Evolutionary conservation across 306 rosid species (phyloP), one percentile per base, ranked within the genome.

Genomic region (Castanopsis chinensis): DNA sequence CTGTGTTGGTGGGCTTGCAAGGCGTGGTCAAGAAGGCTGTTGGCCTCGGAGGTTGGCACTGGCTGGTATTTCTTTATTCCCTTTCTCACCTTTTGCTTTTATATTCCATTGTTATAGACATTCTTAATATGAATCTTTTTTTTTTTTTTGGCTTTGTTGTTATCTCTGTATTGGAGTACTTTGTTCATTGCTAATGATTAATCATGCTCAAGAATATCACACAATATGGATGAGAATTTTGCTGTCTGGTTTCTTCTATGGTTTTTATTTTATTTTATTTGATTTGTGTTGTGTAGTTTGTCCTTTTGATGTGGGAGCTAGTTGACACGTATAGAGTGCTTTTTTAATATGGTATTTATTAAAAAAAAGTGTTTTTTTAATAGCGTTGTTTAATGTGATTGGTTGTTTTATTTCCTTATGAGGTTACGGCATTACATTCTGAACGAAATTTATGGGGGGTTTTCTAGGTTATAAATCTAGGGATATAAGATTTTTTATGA

Each of bases 21-120:
- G 94, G 94, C 41, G 94, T 90, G 70, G 94, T 90, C 71, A 90
- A 90, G 88, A 90, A 90, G 77, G 94, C 92, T 81, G 94, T 90
- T 49, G 94, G 94, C 15, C 89, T 90, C 37, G 94, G 94, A 68
- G 94, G 94, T 15, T 90, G 94, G 94, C 94, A 90, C 73, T 90
- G 94, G 94, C 94, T 90, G 94, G 94, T 90, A 90, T 28, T 55
- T 69, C 25, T 8, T n/a, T 32, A 21, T 58, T 63, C 57, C 69
- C 77, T 28, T 65, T 64, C 35, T 54, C 69, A 3, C 53, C 53
- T 12, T 53, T 71, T 23, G 17, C 15, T 54, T 72, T 53, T 6
- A 74, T 4, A 49, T 4, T 68, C 69, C 69, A 12, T 37, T 33
- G 74, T 13, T n/a, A 41, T 10, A 35, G 20, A 49, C n/a, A 49